phyloP scores from a whole-genome alignment of 2,329 filamentous ascomycete species.

The Alternaria infectoria region DNA sequence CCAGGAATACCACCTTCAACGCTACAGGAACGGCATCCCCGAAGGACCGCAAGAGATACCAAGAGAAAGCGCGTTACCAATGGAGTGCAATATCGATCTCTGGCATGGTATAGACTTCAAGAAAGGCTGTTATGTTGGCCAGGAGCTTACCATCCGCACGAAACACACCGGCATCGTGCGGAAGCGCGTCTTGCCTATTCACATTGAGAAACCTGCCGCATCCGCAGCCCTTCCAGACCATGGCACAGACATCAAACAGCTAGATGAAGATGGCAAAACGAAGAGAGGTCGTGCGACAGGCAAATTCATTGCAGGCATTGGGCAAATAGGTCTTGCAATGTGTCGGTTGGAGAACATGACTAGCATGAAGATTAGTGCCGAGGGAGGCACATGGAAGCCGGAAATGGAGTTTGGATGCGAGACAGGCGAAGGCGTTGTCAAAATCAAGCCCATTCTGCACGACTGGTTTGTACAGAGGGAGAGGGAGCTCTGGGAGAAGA shows the following conservation, averaged over 20 bases:
- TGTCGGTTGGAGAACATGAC: constrained; percentile 94
- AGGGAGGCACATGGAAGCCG: constrained; percentile 65
- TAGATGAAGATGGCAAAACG: constrained; percentile 50
- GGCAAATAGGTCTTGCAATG: constrained; percentile 84
- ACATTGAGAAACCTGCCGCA: constrained; percentile 63
- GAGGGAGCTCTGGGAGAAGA: constrained; percentile 39
- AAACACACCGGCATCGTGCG: constrained; percentile 92
- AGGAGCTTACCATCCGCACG: constrained; percentile 95
- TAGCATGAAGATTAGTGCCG: constrained; percentile 73
- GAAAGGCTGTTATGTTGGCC: constrained; percentile 96
- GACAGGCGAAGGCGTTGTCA: constrained; percentile 31
- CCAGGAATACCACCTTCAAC: constrained; percentile 71
- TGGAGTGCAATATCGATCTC: constrained; percentile 88
- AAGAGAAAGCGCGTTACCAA: constrained; percentile 74
- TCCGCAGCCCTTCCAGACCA: constrained; percentile 45
- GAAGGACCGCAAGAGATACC: constrained; percentile 85
- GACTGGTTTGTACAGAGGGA: constrained; percentile 67
- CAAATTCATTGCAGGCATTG: constrained; percentile 78
- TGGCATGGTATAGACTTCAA: constrained; percentile 87
- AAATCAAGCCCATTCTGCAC: constrained; percentile 72
- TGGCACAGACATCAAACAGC: constrained; percentile 61
- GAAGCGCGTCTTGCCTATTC: constrained; percentile 83
- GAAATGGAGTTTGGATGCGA: constrained; percentile 58
- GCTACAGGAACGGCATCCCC: constrained; percentile 80
- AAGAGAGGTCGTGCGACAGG: constrained; percentile 71